A percentile compares a stretch with the other conserved stretches of the same genome.
Evolutionary conservation across 108 stramenopile species (phyloP).

Genomic region (Epithemia pelagica): DNA sequence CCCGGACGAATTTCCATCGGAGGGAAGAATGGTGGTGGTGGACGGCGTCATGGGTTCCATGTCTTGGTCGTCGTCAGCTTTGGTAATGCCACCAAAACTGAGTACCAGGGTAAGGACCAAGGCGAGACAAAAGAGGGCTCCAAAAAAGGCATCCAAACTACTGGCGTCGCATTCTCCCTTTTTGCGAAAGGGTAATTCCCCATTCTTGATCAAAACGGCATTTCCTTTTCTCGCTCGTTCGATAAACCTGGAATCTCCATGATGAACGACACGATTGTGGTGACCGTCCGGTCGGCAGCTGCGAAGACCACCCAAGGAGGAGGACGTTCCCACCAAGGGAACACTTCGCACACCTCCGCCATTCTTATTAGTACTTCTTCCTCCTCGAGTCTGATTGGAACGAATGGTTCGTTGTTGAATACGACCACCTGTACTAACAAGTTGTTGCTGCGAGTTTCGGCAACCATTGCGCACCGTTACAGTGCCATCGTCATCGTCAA

Average conservation of each 20-base stretch:
- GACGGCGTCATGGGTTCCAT: too few species aligned
- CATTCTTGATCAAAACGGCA: not conserved
- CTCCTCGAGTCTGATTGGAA: not conserved
- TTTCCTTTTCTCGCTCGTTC: not conserved
- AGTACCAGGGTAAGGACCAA: not conserved
- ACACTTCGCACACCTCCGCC: not conserved
- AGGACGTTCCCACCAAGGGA: not conserved
- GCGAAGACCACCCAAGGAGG: not conserved
- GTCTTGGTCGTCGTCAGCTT: not conserved
- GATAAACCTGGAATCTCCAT: not conserved
- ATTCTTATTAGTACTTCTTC: not conserved
- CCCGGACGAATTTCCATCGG: not conserved
- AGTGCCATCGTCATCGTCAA: not conserved
- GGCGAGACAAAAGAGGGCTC: not conserved
- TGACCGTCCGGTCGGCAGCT: not conserved
- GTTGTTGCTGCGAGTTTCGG: not conserved
- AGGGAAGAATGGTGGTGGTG: not conserved
- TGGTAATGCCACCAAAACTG: not conserved
- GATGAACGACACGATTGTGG: not conserved
- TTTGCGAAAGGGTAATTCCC: not conserved
- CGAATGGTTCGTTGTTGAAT: not conserved
- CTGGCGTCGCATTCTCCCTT: not conserved
- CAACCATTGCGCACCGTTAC: not conserved
- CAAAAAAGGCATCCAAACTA: slow-evolving; percentile 1
- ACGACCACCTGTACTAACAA: not conserved